Evolutionary conservation across 192 early-diverging fungal species (phyloP), one percentile per base, ranked within the genome.

Genomic region (Umbelopsis vinacea): DNA sequence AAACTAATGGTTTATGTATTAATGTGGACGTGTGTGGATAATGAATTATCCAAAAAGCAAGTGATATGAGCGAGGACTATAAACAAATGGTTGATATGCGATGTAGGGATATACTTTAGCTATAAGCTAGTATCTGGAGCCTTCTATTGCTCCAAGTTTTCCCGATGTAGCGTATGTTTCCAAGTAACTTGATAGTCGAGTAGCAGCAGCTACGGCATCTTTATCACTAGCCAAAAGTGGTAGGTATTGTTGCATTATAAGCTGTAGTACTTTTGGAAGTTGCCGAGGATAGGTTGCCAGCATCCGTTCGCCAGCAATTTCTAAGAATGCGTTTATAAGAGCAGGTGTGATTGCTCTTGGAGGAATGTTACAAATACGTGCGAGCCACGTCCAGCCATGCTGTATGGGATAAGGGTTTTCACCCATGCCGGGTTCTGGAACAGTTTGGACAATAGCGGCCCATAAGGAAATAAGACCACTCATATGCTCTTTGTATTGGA

Each of bases 361-460:
- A 37, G 83, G 83, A 74, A 92, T 77, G 74, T 93, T 94, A 17
- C 89, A 66, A 0, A 92, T 86, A 12, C 90, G 72, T 0, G 91
- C 83, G 21, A 93, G 70, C 92, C 92, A 96, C 40, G 70, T 83
- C 92, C 92, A 96, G 3, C 77, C 90, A 35, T 91, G 70, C 0
- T 82, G 73, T 8, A 94, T 82, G 2, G 81, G 77, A 66, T 90
- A 82, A 0, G 73, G 67, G 37, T 87, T 82, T 23, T 78, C 52
- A 0, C 85, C 81, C 6, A 77, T 80, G 78, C 73, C 55, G 19
- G 67, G 52, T 14, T 45, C 71, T 3, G 83, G 78, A 19, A 45
- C 77, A 0, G 87, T 90, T 63, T 92, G 90, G 21, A 88, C 69
- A 9, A 94, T 84, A 5, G 88, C 94, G 26, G 80, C 88, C 69